Evolutionary conservation across 208 protist species (phyloP).

Genomic region (Herpetomonas samuelpessoai): DNA sequence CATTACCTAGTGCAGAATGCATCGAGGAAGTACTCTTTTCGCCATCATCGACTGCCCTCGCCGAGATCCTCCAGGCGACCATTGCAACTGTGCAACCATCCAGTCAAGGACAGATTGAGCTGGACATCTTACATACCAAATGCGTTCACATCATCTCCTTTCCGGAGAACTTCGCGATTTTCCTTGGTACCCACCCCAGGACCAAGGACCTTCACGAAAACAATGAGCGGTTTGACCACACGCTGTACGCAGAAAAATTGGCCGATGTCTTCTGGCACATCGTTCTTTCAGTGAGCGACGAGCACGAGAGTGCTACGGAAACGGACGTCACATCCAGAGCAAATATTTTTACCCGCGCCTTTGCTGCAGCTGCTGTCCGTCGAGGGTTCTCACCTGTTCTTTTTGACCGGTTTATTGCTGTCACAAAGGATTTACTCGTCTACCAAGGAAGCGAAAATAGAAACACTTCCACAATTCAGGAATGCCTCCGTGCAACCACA

Average conservation of each 20-base stretch:
- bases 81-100: neutral
- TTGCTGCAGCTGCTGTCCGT: neutral
- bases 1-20: neutral
- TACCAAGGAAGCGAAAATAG: too few species aligned
- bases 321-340: too few species aligned
- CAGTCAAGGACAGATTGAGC: neutral
- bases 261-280: neutral
- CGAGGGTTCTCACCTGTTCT: neutral
- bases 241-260: neutral
- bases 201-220: neutral
- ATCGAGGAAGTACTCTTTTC: neutral
- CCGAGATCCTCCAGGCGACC: neutral
- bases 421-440: too few species aligned
- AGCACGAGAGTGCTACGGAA: neutral
- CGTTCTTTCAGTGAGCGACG: neutral
- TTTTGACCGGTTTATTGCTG: neutral
- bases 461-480: too few species aligned
- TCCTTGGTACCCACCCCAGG: neutral
- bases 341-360: neutral
- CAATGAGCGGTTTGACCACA: neutral
- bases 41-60: neutral
- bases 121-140: neutral
- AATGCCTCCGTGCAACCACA: too few species aligned
- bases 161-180: neutral
- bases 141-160: neutral